These are phyloP conservation scores for Diaporthe citriasiana DNA, from an alignment of 2,329 filamentous ascomycete species.

Conservation along the genomic window DNA sequence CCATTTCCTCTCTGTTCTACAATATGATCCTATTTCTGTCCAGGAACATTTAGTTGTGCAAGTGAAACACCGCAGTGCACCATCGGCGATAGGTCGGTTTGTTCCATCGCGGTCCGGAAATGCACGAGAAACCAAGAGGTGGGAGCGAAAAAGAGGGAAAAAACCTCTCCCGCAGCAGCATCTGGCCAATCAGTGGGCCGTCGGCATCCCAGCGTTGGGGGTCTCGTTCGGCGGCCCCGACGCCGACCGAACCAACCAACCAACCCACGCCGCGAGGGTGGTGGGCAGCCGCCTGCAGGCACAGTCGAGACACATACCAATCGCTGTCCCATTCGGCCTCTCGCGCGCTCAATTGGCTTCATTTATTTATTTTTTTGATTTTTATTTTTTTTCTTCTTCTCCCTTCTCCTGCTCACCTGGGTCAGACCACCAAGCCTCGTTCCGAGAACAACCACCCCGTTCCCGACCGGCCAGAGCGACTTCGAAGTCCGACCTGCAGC, in stretches of 20 bases:
- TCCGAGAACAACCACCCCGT: background rate
- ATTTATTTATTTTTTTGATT: no score
- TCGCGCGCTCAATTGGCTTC: background rate
- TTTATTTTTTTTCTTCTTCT: no score
- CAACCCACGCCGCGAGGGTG: background rate
- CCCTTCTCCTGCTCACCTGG: background rate
- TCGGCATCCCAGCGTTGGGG: conserved; percentile 11
- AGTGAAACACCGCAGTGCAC: conserved; percentile 10
- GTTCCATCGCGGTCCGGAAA: background rate
- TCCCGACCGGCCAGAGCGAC: conserved; percentile 19
- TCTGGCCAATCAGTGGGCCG: conserved; percentile 15
- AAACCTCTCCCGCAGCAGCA: conserved; percentile 3
- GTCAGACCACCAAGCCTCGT: conserved; percentile 11
- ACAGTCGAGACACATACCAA: background rate
- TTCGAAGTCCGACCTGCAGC: background rate
- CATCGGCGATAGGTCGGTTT: conserved; percentile 31
- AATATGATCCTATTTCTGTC: conserved; percentile 3
- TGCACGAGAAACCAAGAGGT: conserved; percentile 12
- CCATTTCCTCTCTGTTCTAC: background rate
- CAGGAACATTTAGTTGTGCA: background rate
- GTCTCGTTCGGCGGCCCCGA: conserved; percentile 27
- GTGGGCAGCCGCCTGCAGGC: background rate
- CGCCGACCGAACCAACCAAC: conserved; percentile 4
- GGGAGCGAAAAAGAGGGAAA: conserved; percentile 10
- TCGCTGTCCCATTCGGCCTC: background rate